phyloP scores from a whole-genome alignment of 2,329 filamentous ascomycete species.

The Incumbomyces lentus region DNA sequence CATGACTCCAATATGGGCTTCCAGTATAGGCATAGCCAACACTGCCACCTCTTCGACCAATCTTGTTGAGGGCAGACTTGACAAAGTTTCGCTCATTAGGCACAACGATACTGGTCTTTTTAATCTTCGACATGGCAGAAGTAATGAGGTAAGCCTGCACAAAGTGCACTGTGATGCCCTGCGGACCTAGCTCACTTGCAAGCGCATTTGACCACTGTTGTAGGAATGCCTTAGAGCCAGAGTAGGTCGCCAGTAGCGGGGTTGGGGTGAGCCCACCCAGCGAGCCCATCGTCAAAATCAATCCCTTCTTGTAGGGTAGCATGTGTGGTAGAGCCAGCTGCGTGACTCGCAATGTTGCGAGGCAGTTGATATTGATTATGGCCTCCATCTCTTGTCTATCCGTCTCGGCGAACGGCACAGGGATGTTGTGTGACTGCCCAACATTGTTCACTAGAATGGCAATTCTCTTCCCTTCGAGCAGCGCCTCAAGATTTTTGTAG shows the following conservation, averaged over 20 bases:
- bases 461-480: slow-evolving; percentile 66
- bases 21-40: slow-evolving; percentile 73
- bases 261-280: slow-evolving; percentile 89
- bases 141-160: slow-evolving; percentile 89
- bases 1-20: slow-evolving; percentile 89
- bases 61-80: slow-evolving; percentile 62
- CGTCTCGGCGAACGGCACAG: slow-evolving; percentile 77
- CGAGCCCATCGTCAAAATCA: slow-evolving; percentile 95
- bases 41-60: slow-evolving; percentile 66
- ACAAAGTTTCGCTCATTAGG: slow-evolving; percentile 79
- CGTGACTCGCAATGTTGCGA: slow-evolving; percentile 79
- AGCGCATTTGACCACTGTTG: slow-evolving; percentile 91
- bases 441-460: slow-evolving; percentile 94
- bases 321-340: slow-evolving; percentile 76
- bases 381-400: slow-evolving; percentile 67
- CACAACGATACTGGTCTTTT: slow-evolving; percentile 63
- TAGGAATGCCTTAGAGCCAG: slow-evolving; percentile 93
- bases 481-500: slow-evolving; percentile 60
- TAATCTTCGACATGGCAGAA: slow-evolving; percentile 94
- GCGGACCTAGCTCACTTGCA: slow-evolving; percentile 66
- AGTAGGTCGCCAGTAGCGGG: slow-evolving; percentile 88
- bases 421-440: slow-evolving; percentile 85
- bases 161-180: slow-evolving; percentile 81
- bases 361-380: slow-evolving; percentile 93
- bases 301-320: slow-evolving; percentile 69